These are phyloP conservation scores for Asterophora lycoperdoides DNA, from an alignment of 768 basidiomycete species.

Conservation along the genomic window DNA sequence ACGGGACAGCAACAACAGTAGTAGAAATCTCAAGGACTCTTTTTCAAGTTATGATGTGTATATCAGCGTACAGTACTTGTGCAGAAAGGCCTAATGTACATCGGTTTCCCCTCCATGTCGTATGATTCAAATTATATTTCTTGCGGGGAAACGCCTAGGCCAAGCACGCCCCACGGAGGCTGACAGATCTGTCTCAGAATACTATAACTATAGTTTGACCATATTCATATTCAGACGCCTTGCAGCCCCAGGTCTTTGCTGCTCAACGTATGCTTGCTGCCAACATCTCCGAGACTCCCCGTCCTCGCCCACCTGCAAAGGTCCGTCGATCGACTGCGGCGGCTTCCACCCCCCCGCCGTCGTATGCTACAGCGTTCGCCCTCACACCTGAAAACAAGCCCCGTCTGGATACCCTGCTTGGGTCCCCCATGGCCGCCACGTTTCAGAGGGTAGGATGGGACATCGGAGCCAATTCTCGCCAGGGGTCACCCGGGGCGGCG, in stretches of 20 bases:
- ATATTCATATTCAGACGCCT: neutral
- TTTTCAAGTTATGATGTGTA: constrained; percentile 8
- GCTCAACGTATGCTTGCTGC: constrained; percentile 31
- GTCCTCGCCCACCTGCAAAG: constrained; percentile 71
- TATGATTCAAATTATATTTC: no score
- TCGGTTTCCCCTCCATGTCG: no score
- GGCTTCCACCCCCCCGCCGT: constrained; percentile 31
- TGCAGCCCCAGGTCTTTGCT: neutral
- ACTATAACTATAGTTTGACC: neutral
- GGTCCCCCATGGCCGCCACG: constrained; percentile 35
- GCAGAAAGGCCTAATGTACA: constrained; percentile 3
- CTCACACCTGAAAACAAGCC: constrained; percentile 24
- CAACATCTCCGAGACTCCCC: constrained; percentile 44
- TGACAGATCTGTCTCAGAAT: constrained; percentile 6
- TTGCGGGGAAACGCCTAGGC: no score
- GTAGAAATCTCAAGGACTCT: neutral
- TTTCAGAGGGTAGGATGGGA: constrained; percentile 28
- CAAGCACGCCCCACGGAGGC: neutral
- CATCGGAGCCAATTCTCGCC: constrained; percentile 7
- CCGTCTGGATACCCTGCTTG: constrained; percentile 27
- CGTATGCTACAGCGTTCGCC: constrained; percentile 45
- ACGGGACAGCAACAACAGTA: constrained; percentile 26
- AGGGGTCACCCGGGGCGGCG: constrained; percentile 16
- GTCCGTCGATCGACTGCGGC: constrained; percentile 44
- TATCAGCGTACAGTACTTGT: constrained; percentile 16